A percentile compares a stretch with the other conserved stretches of the same genome.
These are phyloP conservation scores for Bidens hawaiensis DNA, from an alignment of 140 eudicot genomes.

Conservation along the genomic window DNA sequence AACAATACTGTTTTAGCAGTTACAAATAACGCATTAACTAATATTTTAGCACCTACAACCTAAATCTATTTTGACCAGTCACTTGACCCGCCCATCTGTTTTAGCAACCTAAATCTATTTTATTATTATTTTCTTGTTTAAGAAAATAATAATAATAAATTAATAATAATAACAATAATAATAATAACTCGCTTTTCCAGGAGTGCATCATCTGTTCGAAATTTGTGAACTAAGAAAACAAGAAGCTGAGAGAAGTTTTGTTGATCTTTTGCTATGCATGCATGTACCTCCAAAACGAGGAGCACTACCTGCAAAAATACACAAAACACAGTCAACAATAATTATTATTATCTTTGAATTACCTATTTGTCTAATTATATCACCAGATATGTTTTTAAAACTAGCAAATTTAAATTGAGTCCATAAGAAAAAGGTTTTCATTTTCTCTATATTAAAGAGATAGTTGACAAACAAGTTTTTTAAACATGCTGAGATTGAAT, in stretches of 20 bases:
- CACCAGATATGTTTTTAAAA: not conserved
- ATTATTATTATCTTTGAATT: not conserved
- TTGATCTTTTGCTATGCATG: slow-evolving; percentile 83
- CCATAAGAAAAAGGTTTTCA: not conserved
- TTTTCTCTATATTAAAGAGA: not conserved
- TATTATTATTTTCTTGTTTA: not conserved
- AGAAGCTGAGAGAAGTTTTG: slow-evolving; percentile 77
- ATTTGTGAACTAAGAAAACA: slow-evolving; percentile 60
- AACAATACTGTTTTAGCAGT: not conserved
- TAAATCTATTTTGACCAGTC: too few species aligned
- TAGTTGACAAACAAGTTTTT: not conserved
- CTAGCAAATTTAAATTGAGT: not conserved
- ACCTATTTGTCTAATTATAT: not conserved
- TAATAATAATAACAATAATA: too few species aligned
- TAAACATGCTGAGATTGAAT: not conserved
- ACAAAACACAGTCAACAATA: not conserved
- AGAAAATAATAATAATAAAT: not conserved
- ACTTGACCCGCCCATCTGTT: too few species aligned
- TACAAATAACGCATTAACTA: not conserved
- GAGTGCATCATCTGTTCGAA: slow-evolving; percentile 59
- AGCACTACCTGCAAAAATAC: slow-evolving; percentile 65
- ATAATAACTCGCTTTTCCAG: slow-evolving; percentile 80
- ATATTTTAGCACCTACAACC: too few species aligned
- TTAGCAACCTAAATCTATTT: not conserved
- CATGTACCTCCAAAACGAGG: slow-evolving; percentile 90